A percentile compares a stretch with the other conserved stretches of the same genome.
phyloP scores from a whole-genome alignment of 495 filamentous ascomycete genomes.

The Rostrohypoxylon terebratum region DNA sequence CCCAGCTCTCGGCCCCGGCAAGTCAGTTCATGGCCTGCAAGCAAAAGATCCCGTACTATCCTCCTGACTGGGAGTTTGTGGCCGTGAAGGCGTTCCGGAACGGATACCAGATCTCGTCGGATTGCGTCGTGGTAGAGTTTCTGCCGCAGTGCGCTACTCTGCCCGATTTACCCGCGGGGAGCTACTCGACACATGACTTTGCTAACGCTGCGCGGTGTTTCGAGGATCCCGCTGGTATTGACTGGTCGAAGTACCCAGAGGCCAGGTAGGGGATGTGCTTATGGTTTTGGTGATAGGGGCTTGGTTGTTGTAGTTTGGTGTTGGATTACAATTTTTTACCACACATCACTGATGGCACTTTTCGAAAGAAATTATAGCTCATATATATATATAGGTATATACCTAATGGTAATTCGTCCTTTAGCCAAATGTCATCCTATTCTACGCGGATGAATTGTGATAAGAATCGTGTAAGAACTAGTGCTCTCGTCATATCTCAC shows the following conservation, averaged over 20 bases:
- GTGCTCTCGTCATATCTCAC: not conserved
- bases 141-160: conserved; percentile 48
- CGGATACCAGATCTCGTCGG: conserved; percentile 31
- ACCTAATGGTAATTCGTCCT: not conserved
- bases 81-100: conserved; percentile 36
- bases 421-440: not conserved
- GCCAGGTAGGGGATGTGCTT: conserved; percentile 9
- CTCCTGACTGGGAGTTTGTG: conserved; percentile 21
- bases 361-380: too few relatives aligned
- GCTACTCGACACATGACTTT: conserved; percentile 48
- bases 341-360: not conserved
- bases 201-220: conserved; percentile 43
- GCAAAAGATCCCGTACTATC: conserved; percentile 44
- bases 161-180: conserved; percentile 44
- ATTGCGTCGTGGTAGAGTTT: conserved; percentile 45
- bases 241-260: conserved; percentile 17
- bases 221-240: conserved; percentile 28
- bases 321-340: not conserved
- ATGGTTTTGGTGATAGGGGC: not conserved
- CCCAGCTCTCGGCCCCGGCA: conserved; percentile 11
- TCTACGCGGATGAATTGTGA: not conserved
- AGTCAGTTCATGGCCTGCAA: conserved; percentile 47
- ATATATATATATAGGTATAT: too few relatives aligned
- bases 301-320: not conserved
- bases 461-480: not conserved